phyloP scores from a whole-genome alignment of 257 asterid species.

The Forsythia viridissima region DNA sequence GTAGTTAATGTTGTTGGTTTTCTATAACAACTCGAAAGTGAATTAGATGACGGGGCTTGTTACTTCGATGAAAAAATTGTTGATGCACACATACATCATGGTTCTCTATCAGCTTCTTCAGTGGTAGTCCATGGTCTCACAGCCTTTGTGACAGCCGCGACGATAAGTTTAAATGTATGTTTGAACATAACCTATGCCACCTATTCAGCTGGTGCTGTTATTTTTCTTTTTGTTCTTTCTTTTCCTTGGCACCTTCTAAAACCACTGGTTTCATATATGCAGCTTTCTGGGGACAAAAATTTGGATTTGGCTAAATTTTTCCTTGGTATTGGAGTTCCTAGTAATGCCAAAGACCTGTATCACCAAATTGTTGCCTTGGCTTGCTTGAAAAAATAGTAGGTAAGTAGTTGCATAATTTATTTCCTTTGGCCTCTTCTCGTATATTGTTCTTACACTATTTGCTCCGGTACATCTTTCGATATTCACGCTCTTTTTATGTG shows the following conservation, averaged over 20 bases:
- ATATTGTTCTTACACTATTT: too few species aligned
- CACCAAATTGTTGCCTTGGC: constrained; percentile 28
- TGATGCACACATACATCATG: constrained; percentile 59
- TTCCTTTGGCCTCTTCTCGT: too few species aligned
- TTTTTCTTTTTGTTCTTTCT: not conserved
- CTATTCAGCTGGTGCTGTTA: constrained; percentile 26
- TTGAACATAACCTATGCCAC: too few species aligned
- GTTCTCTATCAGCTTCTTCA: constrained; percentile 84
- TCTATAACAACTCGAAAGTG: too few species aligned
- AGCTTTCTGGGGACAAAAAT: constrained; percentile 88
- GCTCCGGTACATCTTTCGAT: too few species aligned
- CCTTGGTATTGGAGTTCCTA: constrained; percentile 30
- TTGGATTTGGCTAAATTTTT: constrained; percentile 32
- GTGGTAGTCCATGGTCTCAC: constrained; percentile 27
- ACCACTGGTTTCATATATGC: constrained; percentile 32
- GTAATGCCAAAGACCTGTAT: too few species aligned
- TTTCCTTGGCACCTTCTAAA: constrained; percentile 5
- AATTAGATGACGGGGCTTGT: constrained; percentile 78
- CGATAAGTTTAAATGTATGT: too few species aligned
- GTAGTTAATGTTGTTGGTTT: too few species aligned
- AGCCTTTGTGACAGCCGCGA: too few species aligned
- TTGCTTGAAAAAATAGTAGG: constrained; percentile 71
- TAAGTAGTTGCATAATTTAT: constrained; percentile 26
- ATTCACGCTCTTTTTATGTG: too few species aligned
- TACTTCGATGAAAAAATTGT: constrained; percentile 60